These are phyloP conservation scores for Neckera pumila DNA, from an alignment of 225 moss, liverwort and hornwort species.

Conservation along the genomic window DNA sequence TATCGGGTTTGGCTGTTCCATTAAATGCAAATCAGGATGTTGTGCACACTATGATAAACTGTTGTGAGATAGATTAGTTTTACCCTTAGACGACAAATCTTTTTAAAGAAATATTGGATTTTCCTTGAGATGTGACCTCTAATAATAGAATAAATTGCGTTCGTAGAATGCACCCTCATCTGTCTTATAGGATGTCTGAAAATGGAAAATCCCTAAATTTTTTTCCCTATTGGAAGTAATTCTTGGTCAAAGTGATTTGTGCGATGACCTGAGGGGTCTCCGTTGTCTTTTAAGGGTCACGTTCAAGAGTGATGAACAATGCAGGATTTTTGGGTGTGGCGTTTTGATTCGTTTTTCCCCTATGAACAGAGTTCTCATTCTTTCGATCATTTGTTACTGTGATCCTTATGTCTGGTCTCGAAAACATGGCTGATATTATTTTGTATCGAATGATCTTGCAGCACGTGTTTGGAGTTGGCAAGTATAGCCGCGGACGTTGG, in stretches of 20 bases:
- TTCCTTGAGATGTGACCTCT: not conserved
- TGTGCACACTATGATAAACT: not conserved
- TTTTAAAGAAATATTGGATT: not conserved
- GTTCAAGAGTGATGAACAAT: not conserved
- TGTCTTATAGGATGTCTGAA: not conserved
- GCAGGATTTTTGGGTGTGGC: not conserved
- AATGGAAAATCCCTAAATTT: not conserved
- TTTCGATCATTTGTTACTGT: not conserved
- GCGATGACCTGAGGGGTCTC: not conserved
- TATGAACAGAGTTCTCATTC: not conserved
- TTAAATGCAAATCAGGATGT: not conserved
- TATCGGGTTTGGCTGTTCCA: not conserved
- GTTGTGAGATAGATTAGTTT: not conserved
- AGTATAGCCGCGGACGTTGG: constrained; percentile 76
- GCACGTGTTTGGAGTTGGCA: constrained; percentile 93
- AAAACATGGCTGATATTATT: not conserved
- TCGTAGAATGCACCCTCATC: not conserved
- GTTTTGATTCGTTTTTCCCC: not conserved
- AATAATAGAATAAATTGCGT: not conserved
- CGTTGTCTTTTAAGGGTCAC: not conserved
- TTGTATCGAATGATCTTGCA: constrained; percentile 18
- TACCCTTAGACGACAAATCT: no score
- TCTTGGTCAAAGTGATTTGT: not conserved
- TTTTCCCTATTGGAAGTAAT: not conserved
- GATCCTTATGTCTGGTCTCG: not conserved